phyloP scores from a whole-genome alignment of 2,329 filamentous ascomycete genomes.

The Ambrosiella xylebori region DNA sequence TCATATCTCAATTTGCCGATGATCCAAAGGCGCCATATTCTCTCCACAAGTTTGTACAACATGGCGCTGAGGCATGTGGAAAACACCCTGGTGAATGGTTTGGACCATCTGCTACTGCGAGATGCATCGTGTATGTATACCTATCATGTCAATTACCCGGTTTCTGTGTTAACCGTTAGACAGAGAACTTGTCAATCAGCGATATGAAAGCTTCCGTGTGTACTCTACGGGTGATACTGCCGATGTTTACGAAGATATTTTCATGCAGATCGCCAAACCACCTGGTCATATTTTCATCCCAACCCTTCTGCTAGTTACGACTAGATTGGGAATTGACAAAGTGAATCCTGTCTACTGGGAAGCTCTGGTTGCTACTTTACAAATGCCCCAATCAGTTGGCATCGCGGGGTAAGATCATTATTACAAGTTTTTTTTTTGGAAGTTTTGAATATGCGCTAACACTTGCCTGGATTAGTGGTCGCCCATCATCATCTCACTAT shows the following conservation, averaged over 20 bases:
- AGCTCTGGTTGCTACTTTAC: constrained; percentile 67
- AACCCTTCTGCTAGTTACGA: constrained; percentile 76
- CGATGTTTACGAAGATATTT: constrained; percentile 82
- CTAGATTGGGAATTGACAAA: constrained; percentile 80
- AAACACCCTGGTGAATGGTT: constrained; percentile 98
- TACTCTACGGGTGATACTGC: constrained; percentile 82
- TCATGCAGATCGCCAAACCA: constrained; percentile 59
- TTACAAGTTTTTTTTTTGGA: not conserved
- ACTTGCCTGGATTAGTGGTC: constrained; percentile 42
- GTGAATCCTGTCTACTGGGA: constrained; percentile 92
- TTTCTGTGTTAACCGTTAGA: constrained; percentile 10
- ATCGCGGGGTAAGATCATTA: constrained; percentile 63
- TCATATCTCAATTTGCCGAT: constrained; percentile 76
- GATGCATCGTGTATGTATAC: constrained; percentile 67
- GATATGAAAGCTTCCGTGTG: constrained; percentile 51
- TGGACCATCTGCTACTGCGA: constrained; percentile 86
- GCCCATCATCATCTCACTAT: constrained; percentile 68
- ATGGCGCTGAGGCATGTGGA: constrained; percentile 72
- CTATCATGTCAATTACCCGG: not conserved
- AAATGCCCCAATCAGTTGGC: constrained; percentile 83
- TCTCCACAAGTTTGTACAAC: constrained; percentile 81
- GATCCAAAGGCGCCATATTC: constrained; percentile 76
- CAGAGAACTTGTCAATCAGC: constrained; percentile 57
- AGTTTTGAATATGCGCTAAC: not conserved
- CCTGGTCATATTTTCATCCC: constrained; percentile 53